A percentile compares a stretch with the other conserved stretches of the same genome.
These are phyloP conservation scores for Talaromyces sp. DNA, from an alignment of 2,329 filamentous ascomycete species.

Conservation along the genomic window DNA sequence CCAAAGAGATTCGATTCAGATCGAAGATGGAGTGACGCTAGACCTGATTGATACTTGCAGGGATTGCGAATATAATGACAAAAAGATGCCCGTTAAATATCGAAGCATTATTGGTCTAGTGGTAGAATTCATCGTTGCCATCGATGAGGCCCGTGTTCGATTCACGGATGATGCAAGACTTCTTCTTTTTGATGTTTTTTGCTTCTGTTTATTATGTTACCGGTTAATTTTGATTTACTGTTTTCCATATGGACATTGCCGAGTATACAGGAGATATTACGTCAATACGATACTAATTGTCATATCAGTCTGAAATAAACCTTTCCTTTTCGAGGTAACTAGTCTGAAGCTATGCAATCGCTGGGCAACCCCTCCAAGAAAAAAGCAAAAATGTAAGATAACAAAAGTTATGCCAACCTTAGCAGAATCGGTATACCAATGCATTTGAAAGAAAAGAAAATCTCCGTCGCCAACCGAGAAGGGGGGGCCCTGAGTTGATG, in stretches of 20 bases:
- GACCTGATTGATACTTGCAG: neutral
- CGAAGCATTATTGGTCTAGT: conserved; percentile 23
- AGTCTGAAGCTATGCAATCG: neutral
- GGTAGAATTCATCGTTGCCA: conserved; percentile 24
- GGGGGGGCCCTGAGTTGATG: neutral
- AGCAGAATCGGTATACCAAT: conserved; percentile 1
- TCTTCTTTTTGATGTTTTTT: neutral
- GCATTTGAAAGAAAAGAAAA: neutral
- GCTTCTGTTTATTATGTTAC: neutral
- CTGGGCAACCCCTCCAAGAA: neutral
- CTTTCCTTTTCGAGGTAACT: neutral
- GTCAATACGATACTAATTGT: neutral
- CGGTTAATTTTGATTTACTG: neutral
- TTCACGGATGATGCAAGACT: conserved; percentile 21
- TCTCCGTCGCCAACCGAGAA: neutral
- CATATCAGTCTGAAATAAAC: neutral
- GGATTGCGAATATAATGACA: neutral
- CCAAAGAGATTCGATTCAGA: neutral
- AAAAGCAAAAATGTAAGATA: neutral
- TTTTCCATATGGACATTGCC: neutral
- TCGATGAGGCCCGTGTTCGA: conserved; percentile 24
- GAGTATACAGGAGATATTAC: neutral
- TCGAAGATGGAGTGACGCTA: neutral
- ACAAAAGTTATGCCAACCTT: neutral
- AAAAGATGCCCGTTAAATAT: neutral